Evolutionary conservation across 768 basidiomycete genomes (phyloP).

Genomic region (Baorangia bicolor): DNA sequence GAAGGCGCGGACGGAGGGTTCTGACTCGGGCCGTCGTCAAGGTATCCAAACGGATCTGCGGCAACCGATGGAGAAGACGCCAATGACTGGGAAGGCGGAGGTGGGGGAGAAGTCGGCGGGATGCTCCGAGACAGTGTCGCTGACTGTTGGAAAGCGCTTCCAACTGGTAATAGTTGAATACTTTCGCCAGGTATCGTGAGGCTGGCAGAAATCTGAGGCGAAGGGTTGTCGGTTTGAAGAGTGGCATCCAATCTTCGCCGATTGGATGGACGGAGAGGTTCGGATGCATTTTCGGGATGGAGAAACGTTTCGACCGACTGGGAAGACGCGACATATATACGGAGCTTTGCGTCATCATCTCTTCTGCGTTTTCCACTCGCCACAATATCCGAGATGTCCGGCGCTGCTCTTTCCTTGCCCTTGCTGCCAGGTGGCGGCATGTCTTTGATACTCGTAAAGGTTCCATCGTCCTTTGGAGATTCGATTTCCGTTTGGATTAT

Average conservation of each 20-base stretch:
- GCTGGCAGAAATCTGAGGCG: not conserved
- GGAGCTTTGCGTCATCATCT: constrained; percentile 52
- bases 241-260: constrained; percentile 19
- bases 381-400: constrained; percentile 9
- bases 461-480: constrained; percentile 48
- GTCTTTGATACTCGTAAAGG: constrained; percentile 61
- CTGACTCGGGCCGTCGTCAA: constrained; percentile 40
- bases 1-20: constrained; percentile 24
- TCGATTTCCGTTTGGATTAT: constrained; percentile 71
- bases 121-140: not conserved
- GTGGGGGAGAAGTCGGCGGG: not conserved
- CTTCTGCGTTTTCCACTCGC: constrained; percentile 51
- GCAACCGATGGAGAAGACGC: constrained; percentile 14
- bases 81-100: not conserved
- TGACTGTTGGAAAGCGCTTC: not conserved
- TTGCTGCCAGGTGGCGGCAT: constrained; percentile 52
- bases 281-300: constrained; percentile 21
- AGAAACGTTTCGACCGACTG: constrained; percentile 50
- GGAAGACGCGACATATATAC: constrained; percentile 57
- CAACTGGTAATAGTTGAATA: not conserved
- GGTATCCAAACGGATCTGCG: constrained; percentile 62
- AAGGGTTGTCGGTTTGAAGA: not conserved
- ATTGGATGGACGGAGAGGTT: constrained; percentile 20
- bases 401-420: constrained; percentile 44
- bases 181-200: not conserved